Evolutionary conservation across 768 basidiomycete species (phyloP).

Genomic region (Mycena metata): DNA sequence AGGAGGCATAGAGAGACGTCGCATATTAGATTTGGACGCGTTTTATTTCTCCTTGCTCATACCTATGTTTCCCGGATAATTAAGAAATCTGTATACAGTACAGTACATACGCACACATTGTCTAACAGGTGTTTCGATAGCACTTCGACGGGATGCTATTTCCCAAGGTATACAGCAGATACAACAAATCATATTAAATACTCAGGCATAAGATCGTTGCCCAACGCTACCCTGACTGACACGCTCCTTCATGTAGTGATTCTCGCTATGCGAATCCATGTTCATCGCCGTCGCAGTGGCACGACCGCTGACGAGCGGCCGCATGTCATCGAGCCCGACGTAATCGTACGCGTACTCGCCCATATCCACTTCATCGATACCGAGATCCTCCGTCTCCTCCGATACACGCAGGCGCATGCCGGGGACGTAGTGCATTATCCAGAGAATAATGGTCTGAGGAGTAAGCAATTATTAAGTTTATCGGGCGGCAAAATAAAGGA

Average conservation of each 20-base stretch:
- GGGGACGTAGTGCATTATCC: conserved; percentile 91
- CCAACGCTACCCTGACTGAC: conserved; percentile 22
- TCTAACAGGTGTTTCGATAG: too few relatives aligned
- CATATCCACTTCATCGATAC: conserved; percentile 91
- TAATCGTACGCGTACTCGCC: conserved; percentile 93
- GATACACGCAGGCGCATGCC: conserved; percentile 78
- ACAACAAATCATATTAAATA: too few relatives aligned
- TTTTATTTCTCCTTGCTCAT: not conserved
- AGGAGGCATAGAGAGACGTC: conserved; percentile 59
- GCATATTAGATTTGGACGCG: not conserved
- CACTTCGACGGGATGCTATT: too few relatives aligned
- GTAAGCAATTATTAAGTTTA: conserved; percentile 6
- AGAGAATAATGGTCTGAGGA: conserved; percentile 79
- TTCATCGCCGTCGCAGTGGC: conserved; percentile 34
- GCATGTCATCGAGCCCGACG: conserved; percentile 75
- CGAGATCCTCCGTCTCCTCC: conserved; percentile 80
- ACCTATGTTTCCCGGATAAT: not conserved
- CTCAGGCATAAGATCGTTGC: conserved; percentile 8
- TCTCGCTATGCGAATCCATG: conserved; percentile 29
- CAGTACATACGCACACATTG: not conserved
- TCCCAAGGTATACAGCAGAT: too few relatives aligned
- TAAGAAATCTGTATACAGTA: conserved; percentile 19
- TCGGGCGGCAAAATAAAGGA: not conserved
- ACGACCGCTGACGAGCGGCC: conserved; percentile 16
- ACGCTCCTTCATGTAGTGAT: conserved; percentile 38